These are phyloP conservation scores for Yamadazyma conglobata DNA, from an alignment of 1,139 yeast genomes.

Conservation along the genomic window DNA sequence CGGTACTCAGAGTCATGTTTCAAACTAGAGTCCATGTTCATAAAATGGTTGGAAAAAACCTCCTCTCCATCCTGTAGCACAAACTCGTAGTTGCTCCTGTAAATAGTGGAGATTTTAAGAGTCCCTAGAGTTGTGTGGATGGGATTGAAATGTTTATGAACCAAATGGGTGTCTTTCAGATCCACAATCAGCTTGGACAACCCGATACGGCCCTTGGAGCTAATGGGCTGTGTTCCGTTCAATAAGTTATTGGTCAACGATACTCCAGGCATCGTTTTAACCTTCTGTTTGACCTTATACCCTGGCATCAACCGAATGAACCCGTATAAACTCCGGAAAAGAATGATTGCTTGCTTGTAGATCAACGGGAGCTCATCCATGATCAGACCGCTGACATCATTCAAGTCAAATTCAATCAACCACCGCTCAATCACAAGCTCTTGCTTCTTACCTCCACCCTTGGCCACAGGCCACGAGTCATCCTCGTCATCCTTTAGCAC, in stretches of 20 bases:
- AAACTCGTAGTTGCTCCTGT: slow-evolving; percentile 69
- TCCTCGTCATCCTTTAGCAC: slow-evolving; percentile 50
- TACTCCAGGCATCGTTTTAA: slow-evolving; percentile 20
- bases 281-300: slow-evolving; percentile 48
- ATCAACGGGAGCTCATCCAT: slow-evolving; percentile 60
- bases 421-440: slow-evolving; percentile 92
- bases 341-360: slow-evolving; percentile 70
- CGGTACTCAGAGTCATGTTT: too few relatives aligned
- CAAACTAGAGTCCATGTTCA: slow-evolving; percentile 29
- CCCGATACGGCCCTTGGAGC: slow-evolving; percentile 82
- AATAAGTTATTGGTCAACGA: slow-evolving; percentile 55
- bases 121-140: slow-evolving; percentile 74
- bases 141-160: slow-evolving; percentile 61
- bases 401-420: slow-evolving; percentile 72
- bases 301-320: slow-evolving; percentile 69
- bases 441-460: slow-evolving; percentile 48
- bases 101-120: slow-evolving; percentile 71
- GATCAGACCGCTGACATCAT: slow-evolving; percentile 24
- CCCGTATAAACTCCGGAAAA: slow-evolving; percentile 73
- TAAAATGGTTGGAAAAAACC: slow-evolving; percentile 56
- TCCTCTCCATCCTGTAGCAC: slow-evolving; percentile 65
- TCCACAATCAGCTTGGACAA: slow-evolving; percentile 64
- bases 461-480: slow-evolving; percentile 42
- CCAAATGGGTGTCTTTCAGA: slow-evolving; percentile 51
- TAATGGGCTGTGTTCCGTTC: slow-evolving; percentile 75